Evolutionary conservation across 2,329 filamentous ascomycete genomes (phyloP).

Genomic region (Penicillium sclerotigenum): DNA sequence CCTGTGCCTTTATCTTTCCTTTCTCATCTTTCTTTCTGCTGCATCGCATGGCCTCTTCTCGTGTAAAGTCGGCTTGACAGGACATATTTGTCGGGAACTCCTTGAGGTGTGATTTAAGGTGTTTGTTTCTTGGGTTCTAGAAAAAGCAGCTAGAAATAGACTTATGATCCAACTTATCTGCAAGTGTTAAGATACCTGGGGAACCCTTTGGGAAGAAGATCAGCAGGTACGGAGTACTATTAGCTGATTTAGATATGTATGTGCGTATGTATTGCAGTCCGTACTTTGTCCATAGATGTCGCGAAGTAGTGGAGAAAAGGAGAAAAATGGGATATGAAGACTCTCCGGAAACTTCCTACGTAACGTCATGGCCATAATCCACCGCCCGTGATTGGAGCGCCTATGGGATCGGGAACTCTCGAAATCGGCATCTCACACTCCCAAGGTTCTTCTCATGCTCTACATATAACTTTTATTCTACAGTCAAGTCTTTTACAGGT

Average conservation of each 20-base stretch:
- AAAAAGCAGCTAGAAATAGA: conserved; percentile 31
- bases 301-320: not conserved
- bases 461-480: not conserved
- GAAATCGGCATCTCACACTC: conserved; percentile 13
- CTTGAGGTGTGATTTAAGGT: conserved; percentile 25
- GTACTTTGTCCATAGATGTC: not conserved
- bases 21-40: conserved; percentile 4
- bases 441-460: not conserved
- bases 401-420: conserved; percentile 3
- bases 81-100: conserved; percentile 23
- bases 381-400: conserved; percentile 17
- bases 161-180: not conserved
- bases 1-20: not conserved
- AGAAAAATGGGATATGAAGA: not conserved
- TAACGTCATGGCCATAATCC: conserved; percentile 24
- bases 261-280: no score
- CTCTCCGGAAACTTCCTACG: conserved; percentile 17
- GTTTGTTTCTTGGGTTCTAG: conserved; percentile 16
- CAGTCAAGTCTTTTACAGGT: not conserved
- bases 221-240: not conserved
- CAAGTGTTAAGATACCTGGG: not conserved
- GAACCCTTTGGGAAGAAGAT: not conserved
- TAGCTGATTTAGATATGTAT: not conserved
- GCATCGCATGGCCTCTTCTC: conserved; percentile 24
- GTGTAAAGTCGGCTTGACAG: conserved; percentile 24